phyloP scores from a whole-genome alignment of 208 protist genomes.

The Blastocrithidia nonstop region DNA sequence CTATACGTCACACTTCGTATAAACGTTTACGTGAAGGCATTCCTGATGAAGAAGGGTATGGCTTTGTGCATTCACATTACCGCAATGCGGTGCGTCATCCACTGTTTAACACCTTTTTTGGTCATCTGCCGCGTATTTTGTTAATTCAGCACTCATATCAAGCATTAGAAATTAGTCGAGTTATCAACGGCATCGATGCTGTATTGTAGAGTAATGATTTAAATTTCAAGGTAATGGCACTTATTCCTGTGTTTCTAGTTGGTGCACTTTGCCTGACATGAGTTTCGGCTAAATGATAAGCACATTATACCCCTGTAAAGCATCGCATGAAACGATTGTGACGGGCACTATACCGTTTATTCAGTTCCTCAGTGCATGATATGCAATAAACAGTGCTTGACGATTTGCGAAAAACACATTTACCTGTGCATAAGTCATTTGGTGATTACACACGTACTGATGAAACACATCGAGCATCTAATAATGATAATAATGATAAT shows the following conservation, averaged over 20 bases:
- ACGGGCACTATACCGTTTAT: slow-evolving; percentile 38
- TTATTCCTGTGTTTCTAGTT: slow-evolving; percentile 31
- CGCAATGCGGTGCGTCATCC: slow-evolving; percentile 44
- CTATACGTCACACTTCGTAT: slow-evolving; percentile 23
- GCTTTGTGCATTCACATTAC: slow-evolving; percentile 49
- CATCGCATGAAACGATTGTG: slow-evolving; percentile 44
- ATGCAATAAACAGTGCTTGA: too few species aligned
- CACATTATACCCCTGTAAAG: slow-evolving; percentile 18
- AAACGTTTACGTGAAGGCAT: slow-evolving; percentile 23
- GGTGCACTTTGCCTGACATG: slow-evolving; percentile 11
- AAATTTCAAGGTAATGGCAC: slow-evolving; percentile 69
- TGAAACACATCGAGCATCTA: too few species aligned
- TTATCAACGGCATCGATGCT: slow-evolving; percentile 64
- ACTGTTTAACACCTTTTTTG: slow-evolving; percentile 39
- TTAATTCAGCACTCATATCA: slow-evolving; percentile 60
- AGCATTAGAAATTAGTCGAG: slow-evolving; percentile 51
- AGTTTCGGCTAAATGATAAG: slow-evolving; percentile 12
- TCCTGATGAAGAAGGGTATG: slow-evolving; percentile 33
- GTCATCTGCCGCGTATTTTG: slow-evolving; percentile 45
- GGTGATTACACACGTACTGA: too few species aligned
- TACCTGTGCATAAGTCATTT: too few species aligned
- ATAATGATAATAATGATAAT: background rate
- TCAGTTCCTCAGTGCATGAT: too few species aligned
- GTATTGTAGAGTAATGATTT: slow-evolving; percentile 66
- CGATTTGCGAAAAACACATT: too few species aligned